Conservation (phyloP, 208 protist species). For the Wallacemonas sp. region DNA sequence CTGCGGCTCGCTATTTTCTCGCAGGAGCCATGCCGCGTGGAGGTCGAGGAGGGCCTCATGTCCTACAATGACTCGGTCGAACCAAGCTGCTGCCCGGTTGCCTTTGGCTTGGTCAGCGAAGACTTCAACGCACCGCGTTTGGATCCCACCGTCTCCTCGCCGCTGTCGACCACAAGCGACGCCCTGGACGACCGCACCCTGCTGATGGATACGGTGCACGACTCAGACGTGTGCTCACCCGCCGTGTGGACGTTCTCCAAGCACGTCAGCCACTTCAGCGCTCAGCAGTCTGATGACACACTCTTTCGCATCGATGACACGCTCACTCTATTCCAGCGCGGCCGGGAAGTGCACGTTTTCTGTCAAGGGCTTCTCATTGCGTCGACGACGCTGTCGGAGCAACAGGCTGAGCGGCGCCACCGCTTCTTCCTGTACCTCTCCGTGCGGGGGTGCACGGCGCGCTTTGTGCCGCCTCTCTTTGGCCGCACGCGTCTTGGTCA, state of each 20-base stretch:
- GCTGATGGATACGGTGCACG: conserved; percentile 63
- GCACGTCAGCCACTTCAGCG: conserved; percentile 32
- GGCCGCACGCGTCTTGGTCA: conserved; percentile 71
- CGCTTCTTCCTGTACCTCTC: conserved; percentile 76
- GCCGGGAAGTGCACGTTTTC: conserved; percentile 42
- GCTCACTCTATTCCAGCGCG: conserved; percentile 49
- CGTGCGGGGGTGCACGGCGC: conserved; percentile 62
- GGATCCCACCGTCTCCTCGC: conserved; percentile 18
- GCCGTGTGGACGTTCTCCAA: conserved; percentile 49
- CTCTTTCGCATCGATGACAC: conserved; percentile 85
- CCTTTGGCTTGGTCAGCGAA: conserved; percentile 63
- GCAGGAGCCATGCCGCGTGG: conserved; percentile 54
- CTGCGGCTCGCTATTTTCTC: conserved; percentile 75
- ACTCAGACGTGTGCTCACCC: conserved; percentile 38
- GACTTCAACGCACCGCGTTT: conserved; percentile 18
- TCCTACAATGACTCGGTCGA: conserved; percentile 48
- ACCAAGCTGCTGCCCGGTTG: conserved; percentile 52
- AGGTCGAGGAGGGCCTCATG: conserved; percentile 49
- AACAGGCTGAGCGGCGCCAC: conserved; percentile 33
- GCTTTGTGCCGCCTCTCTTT: conserved; percentile 72
- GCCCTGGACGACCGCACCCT: conserved; percentile 44
- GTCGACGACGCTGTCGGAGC: conserved; percentile 18
- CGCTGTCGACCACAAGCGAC: conserved; percentile 21
- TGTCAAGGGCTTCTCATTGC: conserved; percentile 47
- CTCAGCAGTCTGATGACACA: conserved; percentile 18